Conservation (phyloP, 2,329 filamentous ascomycete genomes). For the Stagonosporopsis rhizophila region DNA sequence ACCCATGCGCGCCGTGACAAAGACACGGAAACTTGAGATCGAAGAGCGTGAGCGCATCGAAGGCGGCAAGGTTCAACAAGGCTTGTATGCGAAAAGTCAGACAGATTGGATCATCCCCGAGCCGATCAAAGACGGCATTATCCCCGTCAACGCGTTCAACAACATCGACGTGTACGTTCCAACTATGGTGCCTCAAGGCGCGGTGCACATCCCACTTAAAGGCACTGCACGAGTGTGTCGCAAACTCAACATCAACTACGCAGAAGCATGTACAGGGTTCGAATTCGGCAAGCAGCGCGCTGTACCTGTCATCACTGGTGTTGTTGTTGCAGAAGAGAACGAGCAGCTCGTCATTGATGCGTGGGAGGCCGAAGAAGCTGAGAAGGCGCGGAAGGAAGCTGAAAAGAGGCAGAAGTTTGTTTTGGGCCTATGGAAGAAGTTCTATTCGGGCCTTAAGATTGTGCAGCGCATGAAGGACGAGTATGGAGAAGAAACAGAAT, state of each 20-base stretch:
- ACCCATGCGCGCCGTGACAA: slow-evolving; percentile 88
- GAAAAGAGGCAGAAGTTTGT: slow-evolving; percentile 79
- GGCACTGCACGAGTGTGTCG: slow-evolving; percentile 83
- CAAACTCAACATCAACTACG: slow-evolving; percentile 83
- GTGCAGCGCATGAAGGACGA: slow-evolving; percentile 53
- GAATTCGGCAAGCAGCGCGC: slow-evolving; percentile 96
- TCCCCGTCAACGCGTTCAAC: slow-evolving; percentile 92
- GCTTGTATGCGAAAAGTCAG: slow-evolving; percentile 81
- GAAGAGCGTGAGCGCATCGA: slow-evolving; percentile 80
- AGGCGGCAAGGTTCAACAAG: slow-evolving; percentile 85
- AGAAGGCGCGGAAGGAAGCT: slow-evolving; percentile 77
- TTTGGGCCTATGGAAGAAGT: slow-evolving; percentile 82
- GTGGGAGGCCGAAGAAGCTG: slow-evolving; percentile 74
- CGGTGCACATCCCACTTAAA: slow-evolving; percentile 80
- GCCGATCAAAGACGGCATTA: slow-evolving; percentile 82
- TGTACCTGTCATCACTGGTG: slow-evolving; percentile 87
- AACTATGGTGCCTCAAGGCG: slow-evolving; percentile 88
- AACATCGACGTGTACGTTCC: slow-evolving; percentile 97
- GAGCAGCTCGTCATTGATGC: slow-evolving; percentile 77
- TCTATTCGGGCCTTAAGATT: slow-evolving; percentile 84
- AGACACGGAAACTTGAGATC: slow-evolving; percentile 85
- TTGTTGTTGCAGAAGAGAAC: slow-evolving; percentile 85
- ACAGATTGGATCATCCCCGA: slow-evolving; percentile 95
- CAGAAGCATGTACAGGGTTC: slow-evolving; percentile 94
- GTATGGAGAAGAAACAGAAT: slow-evolving; percentile 47